Evolutionary conservation across 2,329 filamentous ascomycete genomes (phyloP), one percentile per base, ranked within the genome.

Genomic region (Tolypocladium paradoxum): DNA sequence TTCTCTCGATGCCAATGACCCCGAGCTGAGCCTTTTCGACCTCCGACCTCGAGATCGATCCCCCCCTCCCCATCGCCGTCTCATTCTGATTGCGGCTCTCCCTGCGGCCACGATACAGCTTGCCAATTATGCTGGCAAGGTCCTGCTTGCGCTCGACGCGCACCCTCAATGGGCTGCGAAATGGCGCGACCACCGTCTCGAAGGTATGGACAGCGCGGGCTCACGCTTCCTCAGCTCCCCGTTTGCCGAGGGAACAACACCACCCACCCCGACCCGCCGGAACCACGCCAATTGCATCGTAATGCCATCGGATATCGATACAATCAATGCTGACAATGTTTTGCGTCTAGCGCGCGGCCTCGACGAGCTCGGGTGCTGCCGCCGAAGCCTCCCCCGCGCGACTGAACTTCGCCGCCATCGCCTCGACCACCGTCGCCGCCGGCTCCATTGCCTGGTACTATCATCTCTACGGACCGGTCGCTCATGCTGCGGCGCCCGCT

Each of bases 391-490:
- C 88, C 65, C 79, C 87, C 65, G 85, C 88, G 73, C 85, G 85
- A 74, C 79, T 93, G 73, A 96, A 92, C 75, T 79, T 91, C 65
- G 87, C 91, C 70, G 90, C 89, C 68, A 82, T 84, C 66, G 88
- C 88, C 69, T 91, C 93, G 64, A 96, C 90, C 64, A 83, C 87
- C 65, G 81, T 90, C 68, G 90, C 92, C 65, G 78, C 89, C 73
- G 91, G 90, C 65, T 92, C 92, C 62, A 84, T 92, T 67, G 91
- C 89, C 64, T 97, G 91, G 90, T 97, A 96, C 78, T 95, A 92
- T 74, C 90, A 96, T 75, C 85, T 95, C 64, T 97, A 95, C 74
- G 93, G 91, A 67, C 83, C 88, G 65, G 84, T 87, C 65, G 87
- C 88, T 58, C 83, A 90, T 73, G 93, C 93, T 64, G 87, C 87